phyloP scores from a whole-genome alignment of 2,329 filamentous ascomycete species.

The Apiospora kogelbergensis region DNA sequence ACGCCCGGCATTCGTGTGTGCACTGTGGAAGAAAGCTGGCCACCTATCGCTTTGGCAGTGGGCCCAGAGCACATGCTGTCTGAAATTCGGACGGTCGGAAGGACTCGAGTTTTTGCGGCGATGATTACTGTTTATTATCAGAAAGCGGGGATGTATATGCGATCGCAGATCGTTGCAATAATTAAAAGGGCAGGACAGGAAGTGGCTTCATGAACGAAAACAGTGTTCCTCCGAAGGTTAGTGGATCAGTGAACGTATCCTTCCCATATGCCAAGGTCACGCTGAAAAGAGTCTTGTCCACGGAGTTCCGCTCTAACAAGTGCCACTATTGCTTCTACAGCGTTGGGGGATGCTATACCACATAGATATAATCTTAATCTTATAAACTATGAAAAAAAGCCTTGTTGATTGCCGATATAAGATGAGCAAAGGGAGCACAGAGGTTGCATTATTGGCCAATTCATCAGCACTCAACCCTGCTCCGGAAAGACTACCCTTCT shows the following conservation, averaged over 20 bases:
- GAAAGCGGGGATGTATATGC: not conserved
- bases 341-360: no score
- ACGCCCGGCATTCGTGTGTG: not conserved
- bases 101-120: not conserved
- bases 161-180: not conserved
- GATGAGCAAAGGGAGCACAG: not conserved
- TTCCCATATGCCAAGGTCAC: not conserved
- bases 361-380: no score
- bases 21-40: not conserved
- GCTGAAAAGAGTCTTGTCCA: not conserved
- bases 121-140: not conserved
- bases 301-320: not conserved
- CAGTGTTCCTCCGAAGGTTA: not conserved
- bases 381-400: no score
- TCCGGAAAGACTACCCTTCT: not conserved
- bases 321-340: not conserved
- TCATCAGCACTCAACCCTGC: not conserved
- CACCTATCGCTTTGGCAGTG: slow-evolving; percentile 1
- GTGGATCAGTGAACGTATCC: not conserved
- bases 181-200: not conserved
- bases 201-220: not conserved
- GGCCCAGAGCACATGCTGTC: not conserved
- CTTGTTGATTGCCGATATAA: not conserved
- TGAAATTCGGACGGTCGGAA: not conserved
- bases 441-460: not conserved